Conservation (phyloP, 768 basidiomycete genomes). For the Tubosaeta sp. region DNA sequence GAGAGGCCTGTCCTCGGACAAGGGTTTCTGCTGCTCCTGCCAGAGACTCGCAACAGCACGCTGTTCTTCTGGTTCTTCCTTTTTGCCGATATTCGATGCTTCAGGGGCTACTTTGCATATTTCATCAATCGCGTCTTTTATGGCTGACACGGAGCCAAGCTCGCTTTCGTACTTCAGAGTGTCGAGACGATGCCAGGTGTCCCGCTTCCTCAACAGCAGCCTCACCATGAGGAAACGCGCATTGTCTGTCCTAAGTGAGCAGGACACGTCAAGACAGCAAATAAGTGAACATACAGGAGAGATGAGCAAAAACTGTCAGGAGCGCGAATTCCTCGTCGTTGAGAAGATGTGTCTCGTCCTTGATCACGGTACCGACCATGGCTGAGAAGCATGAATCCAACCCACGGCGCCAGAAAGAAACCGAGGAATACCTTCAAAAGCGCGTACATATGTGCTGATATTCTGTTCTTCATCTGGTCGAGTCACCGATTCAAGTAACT, state of each 20-base stretch:
- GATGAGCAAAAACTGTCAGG: constrained; percentile 37
- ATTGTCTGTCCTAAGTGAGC: constrained; percentile 36
- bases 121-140: constrained; percentile 41
- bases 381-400: constrained; percentile 34
- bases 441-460: constrained; percentile 25
- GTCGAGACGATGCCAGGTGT: constrained; percentile 49
- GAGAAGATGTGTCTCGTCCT: constrained; percentile 51
- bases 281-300: constrained; percentile 45
- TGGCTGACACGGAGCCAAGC: constrained; percentile 35
- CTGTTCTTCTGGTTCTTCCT: constrained; percentile 20
- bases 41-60: constrained; percentile 14
- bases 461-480: constrained; percentile 5
- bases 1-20: constrained; percentile 14
- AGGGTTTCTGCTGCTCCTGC: constrained; percentile 1
- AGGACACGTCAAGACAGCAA: neutral
- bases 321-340: constrained; percentile 42
- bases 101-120: constrained; percentile 31
- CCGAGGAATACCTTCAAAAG: constrained; percentile 27
- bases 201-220: constrained; percentile 55
- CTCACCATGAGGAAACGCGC: constrained; percentile 62
- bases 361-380: constrained; percentile 51
- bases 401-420: neutral
- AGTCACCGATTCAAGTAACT: neutral
- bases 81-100: constrained; percentile 4
- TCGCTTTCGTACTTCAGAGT: constrained; percentile 40